Base-by-base conservation (phyloP, 768 basidiomycete species). In the Lactarius evosmus region DNA sequence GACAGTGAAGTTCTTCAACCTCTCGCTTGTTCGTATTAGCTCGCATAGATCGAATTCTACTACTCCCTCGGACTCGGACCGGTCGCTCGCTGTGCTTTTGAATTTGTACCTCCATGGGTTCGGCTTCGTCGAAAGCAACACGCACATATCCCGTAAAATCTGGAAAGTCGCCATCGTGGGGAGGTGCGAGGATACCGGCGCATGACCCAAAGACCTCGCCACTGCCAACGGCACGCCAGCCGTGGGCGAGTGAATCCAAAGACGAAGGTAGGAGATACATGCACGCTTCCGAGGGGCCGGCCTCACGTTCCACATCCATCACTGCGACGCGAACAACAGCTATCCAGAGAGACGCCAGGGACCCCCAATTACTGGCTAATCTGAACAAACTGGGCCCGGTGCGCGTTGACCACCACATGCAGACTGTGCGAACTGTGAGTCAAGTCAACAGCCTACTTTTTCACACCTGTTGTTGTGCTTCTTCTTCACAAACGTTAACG, bases 351-450 rank as follows among this genome's bases (percentile, higher is more conserved):
- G 89, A 93, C 68, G 80, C 83, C n/a, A 78, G 77, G 60, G 90
- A 94, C 69, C 88, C 88, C 1, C 82, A 91, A 30, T 82, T 93
- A 56, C 72, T 89, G 68, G 78, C 82, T 38, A 91, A 88, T 67
- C 74, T 94, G 56, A 82, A 67, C 67, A 77, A 74, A 40, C 76
- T 93, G 2, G 90, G 90, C 1, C 84, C 82, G 14, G 91, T 92
- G 27, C 78, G 76, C 34, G 89, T 93, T 14, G 83, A 90, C 69
- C 86, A 88, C 68, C 82, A 80, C 71, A 82, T 82, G 80, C 76
- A 78, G 62, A 72, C 78, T 7, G 68, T 83, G 57, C 79, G 73
- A 66, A 74, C 80, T 25, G 88, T 86, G 71, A 70, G 80, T 68
- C 7, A 12, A 30, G n/a, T n/a, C n/a, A n/a, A n/a, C n/a, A n/a